These are phyloP conservation scores for Diaporthe nobilis DNA, from an alignment of 2,329 filamentous ascomycete genomes.

Conservation along the genomic window DNA sequence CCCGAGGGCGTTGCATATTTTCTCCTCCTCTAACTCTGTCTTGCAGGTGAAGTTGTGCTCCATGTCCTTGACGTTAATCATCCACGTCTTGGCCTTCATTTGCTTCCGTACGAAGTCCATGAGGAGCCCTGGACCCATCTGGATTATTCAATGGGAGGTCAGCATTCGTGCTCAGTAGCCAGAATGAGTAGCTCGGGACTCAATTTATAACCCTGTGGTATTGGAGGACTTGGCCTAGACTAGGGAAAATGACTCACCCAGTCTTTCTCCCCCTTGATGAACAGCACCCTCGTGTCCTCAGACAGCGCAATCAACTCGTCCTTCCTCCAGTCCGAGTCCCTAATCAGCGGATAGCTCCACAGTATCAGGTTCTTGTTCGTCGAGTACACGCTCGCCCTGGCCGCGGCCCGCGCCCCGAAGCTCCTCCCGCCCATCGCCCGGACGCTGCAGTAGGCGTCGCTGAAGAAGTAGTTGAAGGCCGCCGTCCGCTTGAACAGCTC, in stretches of 20 bases:
- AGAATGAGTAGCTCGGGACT: no score
- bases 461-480: neutral
- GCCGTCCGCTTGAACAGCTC: neutral
- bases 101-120: neutral
- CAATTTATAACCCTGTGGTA: neutral
- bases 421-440: neutral
- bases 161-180: neutral
- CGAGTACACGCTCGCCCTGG: neutral
- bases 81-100: neutral
- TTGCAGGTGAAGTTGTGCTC: neutral
- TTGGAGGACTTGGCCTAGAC: neutral
- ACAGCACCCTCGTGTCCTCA: neutral
- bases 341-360: neutral
- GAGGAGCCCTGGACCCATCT: neutral
- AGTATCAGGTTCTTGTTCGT: neutral
- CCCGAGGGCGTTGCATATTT: neutral
- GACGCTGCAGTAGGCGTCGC: neutral
- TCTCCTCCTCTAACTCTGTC: neutral
- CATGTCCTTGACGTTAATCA: neutral
- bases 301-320: neutral
- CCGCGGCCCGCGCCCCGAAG: neutral
- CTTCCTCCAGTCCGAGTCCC: neutral
- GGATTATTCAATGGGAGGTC: neutral
- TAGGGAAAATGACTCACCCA: neutral
- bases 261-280: neutral